phyloP scores from a whole-genome alignment of 2,329 filamentous ascomycete species.

The Huntiella bhutanensis region DNA sequence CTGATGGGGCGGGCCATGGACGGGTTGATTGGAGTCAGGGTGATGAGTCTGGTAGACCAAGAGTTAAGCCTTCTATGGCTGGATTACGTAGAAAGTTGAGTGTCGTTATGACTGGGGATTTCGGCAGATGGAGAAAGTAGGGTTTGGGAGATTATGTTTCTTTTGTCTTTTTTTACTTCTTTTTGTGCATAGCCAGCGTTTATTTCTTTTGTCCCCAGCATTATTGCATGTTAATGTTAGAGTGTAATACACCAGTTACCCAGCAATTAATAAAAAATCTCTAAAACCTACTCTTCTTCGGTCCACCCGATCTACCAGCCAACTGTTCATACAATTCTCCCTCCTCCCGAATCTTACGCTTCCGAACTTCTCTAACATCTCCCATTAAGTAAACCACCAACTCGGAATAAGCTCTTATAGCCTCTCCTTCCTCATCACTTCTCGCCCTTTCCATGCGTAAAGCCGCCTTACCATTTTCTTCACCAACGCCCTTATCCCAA shows the following conservation, averaged over 20 bases:
- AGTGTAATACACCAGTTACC: not conserved
- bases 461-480: slow-evolving; percentile 34
- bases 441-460: slow-evolving; percentile 31
- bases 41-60: slow-evolving; percentile 23
- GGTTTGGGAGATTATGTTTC: not conserved
- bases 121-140: slow-evolving; percentile 6
- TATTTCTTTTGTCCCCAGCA: not conserved
- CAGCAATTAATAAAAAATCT: too few species aligned
- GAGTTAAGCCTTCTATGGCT: slow-evolving; percentile 23
- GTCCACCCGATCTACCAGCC: not conserved
- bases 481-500: slow-evolving; percentile 41
- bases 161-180: not conserved
- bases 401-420: slow-evolving; percentile 40
- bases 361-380: slow-evolving; percentile 4
- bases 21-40: slow-evolving; percentile 40
- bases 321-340: slow-evolving; percentile 5
- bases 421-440: slow-evolving; percentile 37
- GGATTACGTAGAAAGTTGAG: slow-evolving; percentile 21
- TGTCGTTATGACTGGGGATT: slow-evolving; percentile 12
- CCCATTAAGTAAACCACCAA: slow-evolving; percentile 32
- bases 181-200: not conserved
- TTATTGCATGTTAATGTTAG: not conserved
- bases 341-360: slow-evolving; percentile 7
- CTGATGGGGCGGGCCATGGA: slow-evolving; percentile 18
- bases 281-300: slow-evolving; percentile 4